Conservation (phyloP, 2,329 filamentous ascomycete species). For the Phyllosticta citriasiana region DNA sequence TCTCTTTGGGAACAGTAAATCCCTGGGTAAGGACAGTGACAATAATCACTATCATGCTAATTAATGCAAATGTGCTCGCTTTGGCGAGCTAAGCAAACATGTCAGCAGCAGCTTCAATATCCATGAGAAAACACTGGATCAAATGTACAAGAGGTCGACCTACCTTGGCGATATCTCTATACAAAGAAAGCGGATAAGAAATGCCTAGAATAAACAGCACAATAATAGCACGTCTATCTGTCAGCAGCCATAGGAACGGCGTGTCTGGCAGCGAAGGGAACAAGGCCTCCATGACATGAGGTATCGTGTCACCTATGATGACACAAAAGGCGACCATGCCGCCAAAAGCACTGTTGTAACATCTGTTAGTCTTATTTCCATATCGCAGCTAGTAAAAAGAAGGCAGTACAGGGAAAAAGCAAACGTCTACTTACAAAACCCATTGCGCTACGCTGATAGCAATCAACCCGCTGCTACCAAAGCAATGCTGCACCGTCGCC, state of each 20-base stretch:
- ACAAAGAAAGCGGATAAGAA: conserved; percentile 85
- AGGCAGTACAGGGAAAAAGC: neutral
- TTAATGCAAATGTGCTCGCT: conserved; percentile 82
- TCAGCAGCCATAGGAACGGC: conserved; percentile 72
- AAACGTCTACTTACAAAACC: conserved; percentile 54
- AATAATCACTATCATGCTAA: conserved; percentile 89
- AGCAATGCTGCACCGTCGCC: conserved; percentile 91
- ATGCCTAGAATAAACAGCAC: conserved; percentile 76
- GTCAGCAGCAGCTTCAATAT: neutral
- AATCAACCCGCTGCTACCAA: conserved; percentile 75
- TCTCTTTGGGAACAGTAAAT: conserved; percentile 58
- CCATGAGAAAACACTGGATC: neutral
- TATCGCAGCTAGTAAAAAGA: conserved; percentile 7
- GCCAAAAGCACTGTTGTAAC: conserved; percentile 61
- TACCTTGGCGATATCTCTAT: conserved; percentile 95
- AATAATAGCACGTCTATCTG: conserved; percentile 74
- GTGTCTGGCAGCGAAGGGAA: conserved; percentile 66
- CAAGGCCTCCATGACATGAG: conserved; percentile 72
- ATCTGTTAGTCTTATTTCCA: neutral
- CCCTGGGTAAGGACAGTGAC: conserved; percentile 81
- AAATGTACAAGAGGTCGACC: conserved; percentile 14
- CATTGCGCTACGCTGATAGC: conserved; percentile 90
- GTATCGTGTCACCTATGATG: conserved; percentile 93
- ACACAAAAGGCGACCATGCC: conserved; percentile 98
- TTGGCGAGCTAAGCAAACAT: conserved; percentile 64